Evolutionary conservation across 768 basidiomycete genomes (phyloP), one percentile per base, ranked within the genome.

Genomic region (Suillus variegatus): DNA sequence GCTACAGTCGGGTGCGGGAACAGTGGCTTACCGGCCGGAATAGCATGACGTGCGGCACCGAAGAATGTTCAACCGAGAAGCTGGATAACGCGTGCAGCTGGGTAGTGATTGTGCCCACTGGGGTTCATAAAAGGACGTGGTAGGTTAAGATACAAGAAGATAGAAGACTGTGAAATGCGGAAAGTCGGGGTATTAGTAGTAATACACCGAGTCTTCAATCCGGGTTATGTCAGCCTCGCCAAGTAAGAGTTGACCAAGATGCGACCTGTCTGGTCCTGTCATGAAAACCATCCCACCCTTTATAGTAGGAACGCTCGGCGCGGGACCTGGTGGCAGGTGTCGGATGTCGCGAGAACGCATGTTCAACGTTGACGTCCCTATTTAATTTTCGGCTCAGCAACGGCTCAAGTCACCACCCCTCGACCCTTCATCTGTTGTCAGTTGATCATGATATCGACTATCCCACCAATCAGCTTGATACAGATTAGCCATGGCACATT

Each of bases 1-100:
- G 18, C 55, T 32, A 0, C 36, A 18, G 51, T 14, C 35, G 25
- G 20, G 16, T 54, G 36, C 35, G 28, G 61, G 65, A 64, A 32
- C 51, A 10, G 60, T 60, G 58, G 74, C 83, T 68, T 64, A 86
- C 86, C 51, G 84, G 85, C 68, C 84, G 74, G 68, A 86, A 86
- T 44, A 71, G 64, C 84, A 86, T 85, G 76, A 70, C 70, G 75
- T 75, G 69, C 67, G 70, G 61, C 32, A n/a, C 32, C 58, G 63
- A 47, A 41, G 35, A 0, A 62, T 56, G 25, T 14, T 51, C 47
- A n/a, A 20, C 55, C 60, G 9, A 20, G 54, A 35, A 43, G 64
- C 68, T 66, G 51, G 20, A 63, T 63, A 43, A 38, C 36, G 38
- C 40, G 66, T 47, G 35, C 22, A 20, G 38, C 6, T 63, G 36